Base-by-base conservation (phyloP, 192 early-diverging fungal genomes). In the Gigaspora rosea region DNA sequence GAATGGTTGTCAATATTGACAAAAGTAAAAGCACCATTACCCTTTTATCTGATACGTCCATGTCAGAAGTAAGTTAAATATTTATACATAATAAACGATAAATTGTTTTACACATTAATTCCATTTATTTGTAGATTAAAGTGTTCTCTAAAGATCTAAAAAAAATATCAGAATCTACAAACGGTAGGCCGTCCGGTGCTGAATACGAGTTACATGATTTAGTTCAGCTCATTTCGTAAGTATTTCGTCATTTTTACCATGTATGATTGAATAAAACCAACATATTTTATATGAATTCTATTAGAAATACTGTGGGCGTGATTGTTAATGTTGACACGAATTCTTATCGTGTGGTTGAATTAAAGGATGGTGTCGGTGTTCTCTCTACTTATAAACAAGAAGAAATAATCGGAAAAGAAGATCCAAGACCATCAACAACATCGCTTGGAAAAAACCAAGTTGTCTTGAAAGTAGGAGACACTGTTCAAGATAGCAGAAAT, bases 121-220 rank as follows among this genome's bases (percentile, higher is more conserved):
- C 27, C 27, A 27, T 63, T 4, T 15, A 72, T 33, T 50, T 22
- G 35, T 68, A 73, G 72, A 88, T 98, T 58, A 89, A 92, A 59
- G 96, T 97, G 49, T 94, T 99, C 79, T 85, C 94, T 8, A 95
- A 94, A 75, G 95, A 98, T 82, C 78, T 99, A 73, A 88, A 94
- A 51, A 83, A 90, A 33, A 90, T 92, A 15, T 88, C 87, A 73
- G 95, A 96, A 64, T 85, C 91, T 11, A 87, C 92, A 48, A 85
- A 83, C 62, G 86, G 85, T 15, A 79, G 82, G 67, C 80, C 86
- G 4, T 82, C 84, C 8, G 86, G 88, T 16, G 91, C 92, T 18
- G 88, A 91, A 32, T 93, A 92, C 79, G 95, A 97, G 68, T 86
- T 95, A 22, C 91, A 96, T 63, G 97, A 99, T 75, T 86, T 97